Conservation (phyloP, 129 eudicot species). For the Escallonia rubra region DNA sequence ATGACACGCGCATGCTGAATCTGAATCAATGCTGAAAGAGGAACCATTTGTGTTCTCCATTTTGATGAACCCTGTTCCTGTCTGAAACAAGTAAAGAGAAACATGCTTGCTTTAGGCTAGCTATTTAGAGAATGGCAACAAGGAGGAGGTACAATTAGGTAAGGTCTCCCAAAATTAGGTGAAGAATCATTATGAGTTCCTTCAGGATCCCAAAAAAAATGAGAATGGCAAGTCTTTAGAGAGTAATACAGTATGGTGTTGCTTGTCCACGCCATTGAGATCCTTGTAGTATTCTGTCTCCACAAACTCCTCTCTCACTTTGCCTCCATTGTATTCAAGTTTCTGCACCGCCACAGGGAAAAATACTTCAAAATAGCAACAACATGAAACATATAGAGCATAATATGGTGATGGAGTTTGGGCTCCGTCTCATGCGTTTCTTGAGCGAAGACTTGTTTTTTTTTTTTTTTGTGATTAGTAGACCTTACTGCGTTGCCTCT, state of each 20-base stretch:
- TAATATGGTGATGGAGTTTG: too few relatives aligned
- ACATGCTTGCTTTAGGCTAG: neutral
- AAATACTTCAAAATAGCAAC: too few relatives aligned
- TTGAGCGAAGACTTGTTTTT: too few relatives aligned
- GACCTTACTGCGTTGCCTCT: too few relatives aligned
- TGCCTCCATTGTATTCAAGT: constrained; percentile 37
- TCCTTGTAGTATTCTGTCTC: constrained; percentile 95
- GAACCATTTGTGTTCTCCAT: constrained; percentile 40
- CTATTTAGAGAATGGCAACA: neutral
- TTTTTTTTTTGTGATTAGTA: too few relatives aligned
- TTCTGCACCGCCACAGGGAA: constrained; percentile 41
- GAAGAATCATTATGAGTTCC: neutral
- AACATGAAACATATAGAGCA: too few relatives aligned
- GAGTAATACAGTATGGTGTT: constrained; percentile 74
- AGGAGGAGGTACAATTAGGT: neutral
- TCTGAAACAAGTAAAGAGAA: constrained; percentile 38
- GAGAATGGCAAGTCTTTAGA: neutral
- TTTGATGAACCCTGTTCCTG: constrained; percentile 95
- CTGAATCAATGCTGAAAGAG: constrained; percentile 42
- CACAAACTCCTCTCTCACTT: constrained; percentile 64
- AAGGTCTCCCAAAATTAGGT: neutral
- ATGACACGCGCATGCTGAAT: constrained; percentile 36
- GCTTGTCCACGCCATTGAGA: constrained; percentile 69
- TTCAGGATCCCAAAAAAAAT: neutral
- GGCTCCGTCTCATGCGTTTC: too few relatives aligned